A percentile compares a stretch with the other conserved stretches of the same genome.
These are phyloP conservation scores for Pterocarpus macrocarpus DNA, from an alignment of 306 rosid species.

Conservation along the genomic window DNA sequence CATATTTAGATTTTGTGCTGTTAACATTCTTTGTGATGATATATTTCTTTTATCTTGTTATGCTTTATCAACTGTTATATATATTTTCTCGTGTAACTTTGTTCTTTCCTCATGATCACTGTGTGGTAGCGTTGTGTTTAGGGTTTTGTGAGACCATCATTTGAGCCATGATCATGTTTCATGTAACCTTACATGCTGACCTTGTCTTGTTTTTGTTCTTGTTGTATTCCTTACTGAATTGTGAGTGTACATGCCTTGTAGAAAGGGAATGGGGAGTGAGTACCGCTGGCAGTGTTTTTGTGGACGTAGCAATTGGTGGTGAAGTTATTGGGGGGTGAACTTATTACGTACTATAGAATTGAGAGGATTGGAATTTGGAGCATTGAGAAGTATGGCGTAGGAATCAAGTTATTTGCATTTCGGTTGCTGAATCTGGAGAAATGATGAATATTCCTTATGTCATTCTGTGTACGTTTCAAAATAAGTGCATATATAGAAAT, in stretches of 20 bases:
- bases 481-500: not conserved
- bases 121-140: slow-evolving; percentile 9
- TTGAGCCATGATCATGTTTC: slow-evolving; percentile 1
- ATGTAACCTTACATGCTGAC: slow-evolving; percentile 8
- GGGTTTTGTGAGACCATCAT: not conserved
- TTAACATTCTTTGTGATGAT: not conserved
- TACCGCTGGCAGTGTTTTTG: too few relatives aligned
- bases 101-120: not conserved
- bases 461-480: slow-evolving; percentile 20
- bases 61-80: not conserved
- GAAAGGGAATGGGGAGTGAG: too few relatives aligned
- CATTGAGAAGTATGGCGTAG: too few relatives aligned
- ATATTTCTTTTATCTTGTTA: not conserved
- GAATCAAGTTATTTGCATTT: not conserved
- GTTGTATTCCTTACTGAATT: not conserved
- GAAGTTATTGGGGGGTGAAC: too few relatives aligned
- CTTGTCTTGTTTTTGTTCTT: not conserved
- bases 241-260: too few relatives aligned
- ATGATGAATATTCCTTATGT: not conserved
- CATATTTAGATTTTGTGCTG: not conserved
- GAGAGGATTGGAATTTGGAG: too few relatives aligned
- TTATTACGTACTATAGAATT: too few relatives aligned
- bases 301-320: too few relatives aligned
- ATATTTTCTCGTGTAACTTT: not conserved
- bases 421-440: not conserved